Evolutionary conservation across 192 early-diverging fungal genomes (phyloP).

Genomic region (Coemansia aciculifera): DNA sequence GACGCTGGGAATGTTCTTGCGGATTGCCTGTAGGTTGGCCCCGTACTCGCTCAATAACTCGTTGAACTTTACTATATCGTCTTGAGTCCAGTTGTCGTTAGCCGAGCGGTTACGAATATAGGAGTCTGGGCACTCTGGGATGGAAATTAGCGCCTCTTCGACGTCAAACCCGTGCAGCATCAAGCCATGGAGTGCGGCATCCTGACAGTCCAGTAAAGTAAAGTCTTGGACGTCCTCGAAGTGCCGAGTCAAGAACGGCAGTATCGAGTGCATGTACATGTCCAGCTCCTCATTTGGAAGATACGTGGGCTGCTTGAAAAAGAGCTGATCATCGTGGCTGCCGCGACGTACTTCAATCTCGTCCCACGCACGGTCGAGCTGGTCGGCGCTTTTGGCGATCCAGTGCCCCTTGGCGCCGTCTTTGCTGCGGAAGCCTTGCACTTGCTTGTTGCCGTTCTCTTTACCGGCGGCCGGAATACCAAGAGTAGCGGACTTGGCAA

Average conservation of each 20-base stretch:
- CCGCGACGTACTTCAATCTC: slow-evolving; percentile 46
- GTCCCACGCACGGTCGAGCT: slow-evolving; percentile 49
- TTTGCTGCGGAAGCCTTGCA: slow-evolving; percentile 12
- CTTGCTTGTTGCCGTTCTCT: not conserved
- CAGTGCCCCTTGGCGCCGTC: slow-evolving; percentile 28
- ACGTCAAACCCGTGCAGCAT: slow-evolving; percentile 58
- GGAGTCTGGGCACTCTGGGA: slow-evolving; percentile 46
- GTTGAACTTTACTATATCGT: slow-evolving; percentile 61
- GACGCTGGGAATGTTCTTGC: slow-evolving; percentile 54
- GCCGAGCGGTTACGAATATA: slow-evolving; percentile 56
- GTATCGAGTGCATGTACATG: slow-evolving; percentile 50
- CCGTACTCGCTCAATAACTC: slow-evolving; percentile 63
- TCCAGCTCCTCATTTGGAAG: slow-evolving; percentile 55
- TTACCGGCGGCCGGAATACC: not conserved
- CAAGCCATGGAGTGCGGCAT: slow-evolving; percentile 61
- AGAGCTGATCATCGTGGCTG: slow-evolving; percentile 41
- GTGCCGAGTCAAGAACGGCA: slow-evolving; percentile 46
- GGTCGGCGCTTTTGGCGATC: slow-evolving; percentile 48
- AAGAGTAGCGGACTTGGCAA: not conserved
- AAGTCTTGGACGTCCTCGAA: slow-evolving; percentile 39
- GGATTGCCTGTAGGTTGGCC: slow-evolving; percentile 63
- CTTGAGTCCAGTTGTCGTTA: slow-evolving; percentile 59
- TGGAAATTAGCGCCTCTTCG: slow-evolving; percentile 58
- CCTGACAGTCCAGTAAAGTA: slow-evolving; percentile 63
- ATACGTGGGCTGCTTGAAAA: slow-evolving; percentile 44